These are phyloP conservation scores for Mycena chlorophos DNA, from an alignment of 768 basidiomycete species.

Conservation along the genomic window DNA sequence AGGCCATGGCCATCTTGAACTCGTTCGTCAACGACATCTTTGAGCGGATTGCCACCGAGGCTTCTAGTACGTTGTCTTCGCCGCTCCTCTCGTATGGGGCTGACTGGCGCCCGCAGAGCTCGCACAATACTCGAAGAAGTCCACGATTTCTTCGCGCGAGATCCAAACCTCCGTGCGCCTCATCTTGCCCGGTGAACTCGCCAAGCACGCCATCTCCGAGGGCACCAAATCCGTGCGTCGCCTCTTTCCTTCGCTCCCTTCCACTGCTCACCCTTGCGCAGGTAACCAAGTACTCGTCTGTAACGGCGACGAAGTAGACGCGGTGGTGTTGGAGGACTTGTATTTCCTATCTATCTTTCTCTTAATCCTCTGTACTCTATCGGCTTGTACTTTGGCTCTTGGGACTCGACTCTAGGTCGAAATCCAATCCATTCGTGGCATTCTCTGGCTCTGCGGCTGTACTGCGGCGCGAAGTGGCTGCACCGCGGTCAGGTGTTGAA, in stretches of 20 bases:
- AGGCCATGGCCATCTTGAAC: constrained; percentile 80
- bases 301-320: not conserved
- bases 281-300: not conserved
- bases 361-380: not conserved
- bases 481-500: too few relatives aligned
- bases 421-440: too few relatives aligned
- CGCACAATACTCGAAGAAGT: constrained; percentile 70
- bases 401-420: not conserved
- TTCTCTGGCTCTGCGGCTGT: not conserved
- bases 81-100: not conserved
- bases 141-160: constrained; percentile 72
- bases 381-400: not conserved
- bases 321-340: not conserved
- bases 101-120: constrained; percentile 48
- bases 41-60: constrained; percentile 74
- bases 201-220: constrained; percentile 76
- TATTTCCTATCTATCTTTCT: not conserved
- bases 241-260: constrained; percentile 48
- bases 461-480: too few relatives aligned
- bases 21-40: constrained; percentile 85
- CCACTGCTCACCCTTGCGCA: not conserved
- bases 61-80: constrained; percentile 52
- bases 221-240: constrained; percentile 72
- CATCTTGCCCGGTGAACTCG: constrained; percentile 70
- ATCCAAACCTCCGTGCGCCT: constrained; percentile 70